Conservation (phyloP, 129 eudicot species). For the Helichrysum umbraculigerum region DNA sequence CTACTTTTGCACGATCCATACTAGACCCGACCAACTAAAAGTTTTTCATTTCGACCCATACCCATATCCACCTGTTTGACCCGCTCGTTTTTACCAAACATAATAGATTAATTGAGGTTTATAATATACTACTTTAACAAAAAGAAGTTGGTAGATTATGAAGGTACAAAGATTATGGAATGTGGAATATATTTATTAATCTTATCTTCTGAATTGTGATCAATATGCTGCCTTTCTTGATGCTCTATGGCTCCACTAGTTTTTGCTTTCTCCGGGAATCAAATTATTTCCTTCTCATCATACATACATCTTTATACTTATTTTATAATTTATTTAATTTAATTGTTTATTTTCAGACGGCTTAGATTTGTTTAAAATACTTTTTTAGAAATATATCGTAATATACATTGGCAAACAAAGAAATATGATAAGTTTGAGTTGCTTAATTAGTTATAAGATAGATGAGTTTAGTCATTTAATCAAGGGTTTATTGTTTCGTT, state of each 20-base stretch:
- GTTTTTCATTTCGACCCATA: neutral
- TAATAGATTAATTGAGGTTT: neutral
- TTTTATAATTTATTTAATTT: neutral
- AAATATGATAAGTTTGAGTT: no score
- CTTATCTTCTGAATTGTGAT: slow-evolving; percentile 35
- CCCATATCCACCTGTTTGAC: neutral
- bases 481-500: no score
- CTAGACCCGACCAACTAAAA: no score
- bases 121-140: neutral
- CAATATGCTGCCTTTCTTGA: slow-evolving; percentile 38
- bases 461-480: no score
- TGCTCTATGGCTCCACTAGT: slow-evolving; percentile 55
- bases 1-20: no score
- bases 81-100: neutral
- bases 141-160: slow-evolving; percentile 30
- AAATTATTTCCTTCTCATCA: slow-evolving; percentile 7
- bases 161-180: slow-evolving; percentile 27
- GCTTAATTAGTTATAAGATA: no score
- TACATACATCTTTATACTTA: neutral
- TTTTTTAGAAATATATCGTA: no score
- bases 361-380: no score
- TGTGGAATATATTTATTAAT: slow-evolving; percentile 7
- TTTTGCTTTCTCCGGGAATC: slow-evolving; percentile 34
- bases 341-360: neutral
- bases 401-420: neutral